Evolutionary conservation across 495 filamentous ascomycete genomes (phyloP), one percentile per base, ranked within the genome.

Genomic region (Gamarada debralockiae): DNA sequence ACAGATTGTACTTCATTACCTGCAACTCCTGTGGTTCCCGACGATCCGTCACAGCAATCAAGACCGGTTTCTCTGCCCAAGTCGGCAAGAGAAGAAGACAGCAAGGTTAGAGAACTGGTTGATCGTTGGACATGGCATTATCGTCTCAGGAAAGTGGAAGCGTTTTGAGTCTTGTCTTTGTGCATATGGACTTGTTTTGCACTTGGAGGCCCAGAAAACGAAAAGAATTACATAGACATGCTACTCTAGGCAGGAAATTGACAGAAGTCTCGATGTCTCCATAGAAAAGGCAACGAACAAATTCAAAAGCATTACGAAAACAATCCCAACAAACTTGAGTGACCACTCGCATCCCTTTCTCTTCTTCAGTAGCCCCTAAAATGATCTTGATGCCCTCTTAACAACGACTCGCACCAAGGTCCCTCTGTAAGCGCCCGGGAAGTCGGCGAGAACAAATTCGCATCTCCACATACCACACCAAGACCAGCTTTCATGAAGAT

Each of bases 51-150:
- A 87, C 89, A 53, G 90, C 93, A 48, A 97, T 98, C 86, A 98
- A 97, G 85, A 96, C 90, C 37, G 93, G 93, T 89, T 98, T 97
- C 89, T 90, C 89, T 64, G 90, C 90, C 68, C 90, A 95, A 73
- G 87, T 98, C 70, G 92, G 92, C 65, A 96, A 96, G 86, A 83
- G 93, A 75, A 90, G 83, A 76, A 81, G 82, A 62, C 73, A 79
- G 60, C 77, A 81, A 56, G 75, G 70, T 53, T 81, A 76, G 62
- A 57, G 36, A 31, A 39, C 43, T 42, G 41, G 27, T 34, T 48
- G 27, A 18, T 3, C 27, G 3, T 38, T n/a, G 20, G 44, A 21
- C 22, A 4, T 50, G 37, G 33, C 29, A 27, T 46, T 42, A 22
- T 17, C 38, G 34, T 42, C 45, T 13, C 31, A 55, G 27, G 20